Percentiles rank a stretch among this genome's conserved stretches.
These are phyloP conservation scores for Mucuna pruriens DNA, from an alignment of 306 rosid species.

Conservation along the genomic window DNA sequence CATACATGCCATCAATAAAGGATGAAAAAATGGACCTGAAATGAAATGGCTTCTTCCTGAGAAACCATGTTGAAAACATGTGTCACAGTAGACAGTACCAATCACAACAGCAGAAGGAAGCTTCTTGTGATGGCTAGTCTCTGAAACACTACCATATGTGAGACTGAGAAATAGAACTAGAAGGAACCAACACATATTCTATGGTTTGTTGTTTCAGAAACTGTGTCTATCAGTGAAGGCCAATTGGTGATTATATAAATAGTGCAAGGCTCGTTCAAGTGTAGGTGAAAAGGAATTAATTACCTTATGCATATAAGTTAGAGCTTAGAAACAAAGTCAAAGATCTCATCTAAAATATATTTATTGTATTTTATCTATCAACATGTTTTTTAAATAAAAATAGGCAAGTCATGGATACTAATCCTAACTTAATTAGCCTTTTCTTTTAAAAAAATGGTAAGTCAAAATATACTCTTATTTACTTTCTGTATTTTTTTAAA, in stretches of 20 bases:
- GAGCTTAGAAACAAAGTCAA: not conserved
- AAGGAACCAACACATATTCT: conserved; percentile 53
- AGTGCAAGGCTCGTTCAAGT: not conserved
- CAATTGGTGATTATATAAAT: conserved; percentile 8
- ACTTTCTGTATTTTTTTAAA: too few species aligned
- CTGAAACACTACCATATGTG: conserved; percentile 42
- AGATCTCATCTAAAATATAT: too few species aligned
- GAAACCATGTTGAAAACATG: conserved; percentile 64
- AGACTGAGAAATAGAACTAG: conserved; percentile 51
- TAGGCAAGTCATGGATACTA: too few species aligned
- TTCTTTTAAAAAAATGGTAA: too few species aligned
- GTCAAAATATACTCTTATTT: too few species aligned
- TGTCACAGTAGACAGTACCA: conserved; percentile 86
- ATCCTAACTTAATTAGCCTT: too few species aligned
- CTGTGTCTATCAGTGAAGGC: conserved; percentile 1
- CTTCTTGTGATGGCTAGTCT: conserved; percentile 43
- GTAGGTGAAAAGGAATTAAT: not conserved
- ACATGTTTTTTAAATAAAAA: too few species aligned
- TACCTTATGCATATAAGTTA: not conserved
- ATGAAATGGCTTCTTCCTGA: conserved; percentile 65
- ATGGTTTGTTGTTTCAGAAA: not conserved
- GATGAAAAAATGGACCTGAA: conserved; percentile 56
- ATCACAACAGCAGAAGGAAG: conserved; percentile 62
- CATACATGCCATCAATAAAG: not conserved
- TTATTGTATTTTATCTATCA: too few species aligned